Percentiles rank a stretch among this genome's conserved stretches.
phyloP scores from a whole-genome alignment of 257 asterid genomes.

The Cordia subcordata region DNA sequence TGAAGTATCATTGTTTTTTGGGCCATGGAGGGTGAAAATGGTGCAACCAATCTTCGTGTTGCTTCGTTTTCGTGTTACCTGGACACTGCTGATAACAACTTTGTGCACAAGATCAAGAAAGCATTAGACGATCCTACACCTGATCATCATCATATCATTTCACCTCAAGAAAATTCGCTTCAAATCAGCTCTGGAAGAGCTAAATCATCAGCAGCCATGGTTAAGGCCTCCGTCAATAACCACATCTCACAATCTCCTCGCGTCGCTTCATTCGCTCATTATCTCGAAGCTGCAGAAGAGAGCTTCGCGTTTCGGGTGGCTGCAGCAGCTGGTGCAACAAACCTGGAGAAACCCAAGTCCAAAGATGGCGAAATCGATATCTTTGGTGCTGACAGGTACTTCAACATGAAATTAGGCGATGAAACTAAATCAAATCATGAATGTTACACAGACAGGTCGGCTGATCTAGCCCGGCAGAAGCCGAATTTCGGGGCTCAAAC shows the following conservation, averaged over 20 bases:
- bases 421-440: constrained; percentile 10
- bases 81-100: constrained; percentile 46
- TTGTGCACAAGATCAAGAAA: constrained; percentile 28
- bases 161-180: constrained; percentile 13
- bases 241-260: constrained; percentile 5
- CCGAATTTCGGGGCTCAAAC: constrained; percentile 26
- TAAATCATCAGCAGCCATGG: constrained; percentile 12
- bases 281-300: constrained; percentile 32
- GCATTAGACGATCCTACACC: constrained; percentile 37
- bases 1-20: too few species aligned
- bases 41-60: constrained; percentile 46
- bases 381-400: constrained; percentile 78
- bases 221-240: constrained; percentile 15
- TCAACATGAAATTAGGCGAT: constrained; percentile 58
- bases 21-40: constrained; percentile 55
- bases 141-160: neutral
- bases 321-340: constrained; percentile 27
- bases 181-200: constrained; percentile 26
- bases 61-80: constrained; percentile 79
- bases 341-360: constrained; percentile 15
- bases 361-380: constrained; percentile 56
- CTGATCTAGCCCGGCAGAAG: constrained; percentile 7
- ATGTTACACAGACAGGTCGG: neutral
- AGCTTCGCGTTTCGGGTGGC: constrained; percentile 37
- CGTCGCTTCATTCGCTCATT: constrained; percentile 33